A percentile compares a stretch with the other conserved stretches of the same genome.
These are phyloP conservation scores for Termitomyces titanicus DNA, from an alignment of 768 basidiomycete genomes.

Conservation along the genomic window DNA sequence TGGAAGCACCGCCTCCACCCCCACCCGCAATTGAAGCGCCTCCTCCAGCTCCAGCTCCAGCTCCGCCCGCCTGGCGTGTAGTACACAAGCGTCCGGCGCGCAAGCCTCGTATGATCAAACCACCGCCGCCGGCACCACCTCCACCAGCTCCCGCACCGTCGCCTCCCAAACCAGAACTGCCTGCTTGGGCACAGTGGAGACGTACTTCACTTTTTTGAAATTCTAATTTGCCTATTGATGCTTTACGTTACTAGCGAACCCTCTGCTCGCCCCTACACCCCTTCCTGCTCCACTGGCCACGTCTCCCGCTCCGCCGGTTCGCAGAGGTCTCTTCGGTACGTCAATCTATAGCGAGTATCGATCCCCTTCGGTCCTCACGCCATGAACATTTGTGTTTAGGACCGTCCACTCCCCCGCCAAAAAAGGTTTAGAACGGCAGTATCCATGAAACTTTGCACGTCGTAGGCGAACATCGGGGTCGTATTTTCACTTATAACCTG, in stretches of 20 bases:
- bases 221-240: not conserved
- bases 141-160: conserved; percentile 38
- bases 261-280: conserved; percentile 50
- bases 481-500: not conserved
- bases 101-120: conserved; percentile 42
- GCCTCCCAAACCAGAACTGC: conserved; percentile 49
- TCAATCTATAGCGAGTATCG: not conserved
- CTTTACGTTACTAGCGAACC: conserved; percentile 53
- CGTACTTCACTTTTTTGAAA: conserved; percentile 43
- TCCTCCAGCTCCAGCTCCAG: conserved; percentile 48
- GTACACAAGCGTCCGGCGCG: conserved; percentile 63
- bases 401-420: conserved; percentile 5
- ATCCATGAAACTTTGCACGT: not conserved
- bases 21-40: conserved; percentile 46
- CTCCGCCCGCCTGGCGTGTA: conserved; percentile 60
- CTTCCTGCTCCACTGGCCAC: conserved; percentile 30
- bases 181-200: conserved; percentile 87
- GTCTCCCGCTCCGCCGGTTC: conserved; percentile 44
- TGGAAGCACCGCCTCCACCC: conserved; percentile 26
- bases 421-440: not conserved
- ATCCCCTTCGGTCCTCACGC: not conserved
- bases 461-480: not conserved
- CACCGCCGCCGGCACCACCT: conserved; percentile 35
- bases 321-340: conserved; percentile 66
- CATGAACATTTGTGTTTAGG: not conserved